Conservation (phyloP, 768 basidiomycete genomes). For the Lactarius sp. region DNA sequence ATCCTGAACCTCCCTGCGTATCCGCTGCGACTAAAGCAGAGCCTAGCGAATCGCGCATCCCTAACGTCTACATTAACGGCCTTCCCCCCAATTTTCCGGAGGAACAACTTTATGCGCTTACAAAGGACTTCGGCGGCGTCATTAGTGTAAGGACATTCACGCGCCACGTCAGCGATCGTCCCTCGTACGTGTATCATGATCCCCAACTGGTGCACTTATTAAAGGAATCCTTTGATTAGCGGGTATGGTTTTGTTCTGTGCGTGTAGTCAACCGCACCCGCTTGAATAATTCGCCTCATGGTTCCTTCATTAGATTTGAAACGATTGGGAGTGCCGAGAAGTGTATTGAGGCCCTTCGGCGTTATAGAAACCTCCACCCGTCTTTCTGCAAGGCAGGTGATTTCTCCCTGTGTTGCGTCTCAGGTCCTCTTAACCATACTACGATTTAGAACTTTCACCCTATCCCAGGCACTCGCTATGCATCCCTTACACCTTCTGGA, state of each 20-base stretch:
- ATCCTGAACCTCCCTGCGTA: slow-evolving; percentile 3
- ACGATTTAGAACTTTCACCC: slow-evolving; percentile 62
- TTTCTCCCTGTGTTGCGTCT: slow-evolving; percentile 6
- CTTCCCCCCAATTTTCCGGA: slow-evolving; percentile 80
- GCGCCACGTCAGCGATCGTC: slow-evolving; percentile 69
- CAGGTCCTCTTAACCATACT: not conserved
- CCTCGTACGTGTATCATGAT: slow-evolving; percentile 38
- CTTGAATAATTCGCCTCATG: not conserved
- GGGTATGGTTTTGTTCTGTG: slow-evolving; percentile 79
- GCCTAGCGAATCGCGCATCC: slow-evolving; percentile 36
- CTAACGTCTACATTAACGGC: slow-evolving; percentile 87
- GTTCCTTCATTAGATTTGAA: slow-evolving; percentile 49
- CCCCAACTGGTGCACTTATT: not conserved
- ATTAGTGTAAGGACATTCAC: slow-evolving; percentile 82
- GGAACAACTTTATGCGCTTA: slow-evolving; percentile 68
- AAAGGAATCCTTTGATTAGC: slow-evolving; percentile 34
- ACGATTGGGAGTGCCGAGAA: slow-evolving; percentile 61
- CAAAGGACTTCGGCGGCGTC: slow-evolving; percentile 66
- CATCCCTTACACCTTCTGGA: slow-evolving; percentile 29
- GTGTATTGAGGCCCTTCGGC: slow-evolving; percentile 66
- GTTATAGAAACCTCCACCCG: slow-evolving; percentile 75
- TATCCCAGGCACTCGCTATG: slow-evolving; percentile 70
- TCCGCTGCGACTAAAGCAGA: slow-evolving; percentile 14
- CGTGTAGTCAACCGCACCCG: slow-evolving; percentile 31
- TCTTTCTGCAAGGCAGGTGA: slow-evolving; percentile 73